These are phyloP conservation scores for Ogataea hybrid DNA, from an alignment of 1,139 yeast species.

Conservation along the genomic window DNA sequence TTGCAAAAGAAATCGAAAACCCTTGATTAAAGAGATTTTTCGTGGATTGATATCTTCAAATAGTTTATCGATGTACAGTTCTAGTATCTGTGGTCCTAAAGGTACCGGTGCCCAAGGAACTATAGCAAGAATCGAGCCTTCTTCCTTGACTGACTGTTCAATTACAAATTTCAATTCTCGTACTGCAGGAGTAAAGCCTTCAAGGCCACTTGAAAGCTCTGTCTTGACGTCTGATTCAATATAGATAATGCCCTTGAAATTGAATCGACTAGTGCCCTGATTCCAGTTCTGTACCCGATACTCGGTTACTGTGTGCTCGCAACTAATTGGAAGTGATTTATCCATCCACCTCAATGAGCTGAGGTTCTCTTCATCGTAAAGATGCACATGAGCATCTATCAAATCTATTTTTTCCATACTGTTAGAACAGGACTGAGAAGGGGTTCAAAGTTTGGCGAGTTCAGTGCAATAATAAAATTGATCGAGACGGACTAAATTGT, in stretches of 20 bases:
- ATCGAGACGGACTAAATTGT: background rate
- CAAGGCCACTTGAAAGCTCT: background rate
- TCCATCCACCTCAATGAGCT: constrained; percentile 33
- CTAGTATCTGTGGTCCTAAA: constrained; percentile 22
- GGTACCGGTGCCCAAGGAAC: constrained; percentile 34
- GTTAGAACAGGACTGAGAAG: background rate
- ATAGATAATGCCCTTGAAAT: constrained; percentile 30
- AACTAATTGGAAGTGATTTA: constrained; percentile 19
- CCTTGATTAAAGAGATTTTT: constrained; percentile 30
- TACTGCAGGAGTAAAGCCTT: constrained; percentile 27
- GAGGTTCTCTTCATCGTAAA: constrained; percentile 27
- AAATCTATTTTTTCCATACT: constrained; percentile 3
- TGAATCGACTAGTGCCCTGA: constrained; percentile 1
- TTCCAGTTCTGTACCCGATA: constrained; percentile 3
- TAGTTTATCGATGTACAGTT: constrained; percentile 1
- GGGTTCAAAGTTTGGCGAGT: background rate
- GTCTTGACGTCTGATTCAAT: constrained; percentile 34
- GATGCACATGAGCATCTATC: constrained; percentile 37
- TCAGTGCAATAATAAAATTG: background rate
- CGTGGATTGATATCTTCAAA: constrained; percentile 11
- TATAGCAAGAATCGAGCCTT: constrained; percentile 22
- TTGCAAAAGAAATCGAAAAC: constrained; percentile 41
- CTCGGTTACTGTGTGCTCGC: constrained; percentile 27
- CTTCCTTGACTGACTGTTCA: constrained; percentile 15
- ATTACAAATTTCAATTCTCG: constrained; percentile 31